Base-by-base conservation (phyloP, 2,329 filamentous ascomycete species). In the Geosmithia putterillii region DNA sequence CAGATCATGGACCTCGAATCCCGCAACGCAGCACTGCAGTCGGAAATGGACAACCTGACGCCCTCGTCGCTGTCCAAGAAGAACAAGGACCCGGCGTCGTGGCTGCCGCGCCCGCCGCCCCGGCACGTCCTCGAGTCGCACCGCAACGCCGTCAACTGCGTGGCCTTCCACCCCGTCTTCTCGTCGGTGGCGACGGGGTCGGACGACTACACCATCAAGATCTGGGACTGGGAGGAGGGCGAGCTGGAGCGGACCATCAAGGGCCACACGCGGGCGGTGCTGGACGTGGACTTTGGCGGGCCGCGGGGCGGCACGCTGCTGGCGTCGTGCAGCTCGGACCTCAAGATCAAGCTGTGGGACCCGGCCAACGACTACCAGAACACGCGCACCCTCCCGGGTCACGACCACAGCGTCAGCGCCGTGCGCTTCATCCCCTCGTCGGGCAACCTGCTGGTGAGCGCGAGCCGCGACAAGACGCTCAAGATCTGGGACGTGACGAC, bases 291-390 rank as follows among this genome's bases (percentile, higher is more conserved):
- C 56, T 95, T 85, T 63, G 89, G 90, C 34, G 89, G 89, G 0
- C 87, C 87, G 2, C 73, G 83, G 55, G 84, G 86, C 37, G 82
- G 79, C 25, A 86, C 82, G 3, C 70, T 95, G 20, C 43, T 56
- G 44, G 54, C 54, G 14, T 56, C 54, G 7, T 94, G 87, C 67
- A 88, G 81, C 40, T 88, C 83, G 41, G 90, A 95, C 60, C 65
- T 95, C 38, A 94, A 87, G 2, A 95, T 95, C 64, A 95, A 95
- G 62, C 69, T 95, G 20, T 96, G 89, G 89, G 87, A 95, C 52
- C 89, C 90, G 1, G 76, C 79, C 38, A 84, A 94, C 57, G 86
- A 92, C 46, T 95, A 95, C 67, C 94, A 95, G 61, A 95, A 95
- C 57, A 94, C 95, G 45, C 77, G 88, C 42, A 95, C 89, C 1